Evolutionary conservation across 345 rosid genomes (phyloP).

Genomic region (Rhodamnia argentea): DNA sequence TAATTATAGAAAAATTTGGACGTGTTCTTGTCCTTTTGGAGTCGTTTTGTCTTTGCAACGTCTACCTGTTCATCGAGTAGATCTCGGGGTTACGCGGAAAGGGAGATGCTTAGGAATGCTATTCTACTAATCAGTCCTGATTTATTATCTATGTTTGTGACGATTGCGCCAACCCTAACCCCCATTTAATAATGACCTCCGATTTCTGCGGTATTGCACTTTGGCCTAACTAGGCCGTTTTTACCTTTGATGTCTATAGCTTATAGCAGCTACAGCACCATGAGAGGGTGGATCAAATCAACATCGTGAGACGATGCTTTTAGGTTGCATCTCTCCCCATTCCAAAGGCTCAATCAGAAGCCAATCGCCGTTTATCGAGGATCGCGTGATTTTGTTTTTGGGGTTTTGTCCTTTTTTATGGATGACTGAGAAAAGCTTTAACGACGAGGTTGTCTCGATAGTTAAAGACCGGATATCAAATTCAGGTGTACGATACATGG

Average conservation of each 20-base stretch:
- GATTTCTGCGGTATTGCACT: background rate
- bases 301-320: background rate
- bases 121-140: background rate
- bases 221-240: background rate
- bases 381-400: background rate
- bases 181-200: background rate
- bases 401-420: no score
- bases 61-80: background rate
- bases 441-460: background rate
- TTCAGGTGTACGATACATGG: background rate
- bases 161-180: background rate
- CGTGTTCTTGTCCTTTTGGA: background rate
- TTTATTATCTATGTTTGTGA: background rate
- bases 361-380: background rate
- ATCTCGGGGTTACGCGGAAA: background rate
- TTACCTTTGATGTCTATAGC: background rate
- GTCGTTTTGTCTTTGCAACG: background rate
- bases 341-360: background rate
- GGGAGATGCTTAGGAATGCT: background rate
- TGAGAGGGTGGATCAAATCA: background rate
- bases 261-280: background rate
- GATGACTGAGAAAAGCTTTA: background rate
- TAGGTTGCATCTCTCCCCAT: background rate
- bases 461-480: background rate
- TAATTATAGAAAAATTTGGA: background rate